phyloP scores from a whole-genome alignment of 1,284 basidiomycete species.

The Moesziomyces sp. region DNA sequence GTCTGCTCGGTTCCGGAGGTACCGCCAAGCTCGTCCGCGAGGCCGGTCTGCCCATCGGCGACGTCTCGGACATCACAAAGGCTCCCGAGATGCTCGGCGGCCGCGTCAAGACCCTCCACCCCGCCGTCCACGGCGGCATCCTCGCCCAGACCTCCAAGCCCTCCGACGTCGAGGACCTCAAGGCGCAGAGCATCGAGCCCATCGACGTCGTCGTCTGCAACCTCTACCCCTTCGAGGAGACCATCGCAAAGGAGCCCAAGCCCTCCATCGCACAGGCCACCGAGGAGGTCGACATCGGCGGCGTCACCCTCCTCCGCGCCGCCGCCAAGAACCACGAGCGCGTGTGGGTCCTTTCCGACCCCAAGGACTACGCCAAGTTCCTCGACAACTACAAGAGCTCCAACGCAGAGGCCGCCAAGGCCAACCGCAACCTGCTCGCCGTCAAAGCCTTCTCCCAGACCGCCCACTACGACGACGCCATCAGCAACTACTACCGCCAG shows the following conservation, averaged over 20 bases:
- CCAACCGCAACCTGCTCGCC: conserved; percentile 85
- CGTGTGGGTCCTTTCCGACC: conserved; percentile 83
- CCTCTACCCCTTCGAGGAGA: conserved; percentile 92
- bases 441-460: conserved; percentile 99
- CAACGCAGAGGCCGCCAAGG: conserved; percentile 71
- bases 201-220: conserved; percentile 79
- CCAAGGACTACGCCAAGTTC: conserved; percentile 89
- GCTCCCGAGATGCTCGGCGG: conserved; percentile 99
- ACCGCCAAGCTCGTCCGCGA: conserved; percentile 98
- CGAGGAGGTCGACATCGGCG: conserved; percentile 99
- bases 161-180: conserved; percentile 62
- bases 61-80: conserved; percentile 97
- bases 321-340: conserved; percentile 96
- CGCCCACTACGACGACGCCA: conserved; percentile 91
- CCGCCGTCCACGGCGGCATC: conserved; percentile 91
- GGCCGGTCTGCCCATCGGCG: conserved; percentile 88
- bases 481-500: conserved; percentile 94
- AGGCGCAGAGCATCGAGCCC: conserved; percentile 58
- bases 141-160: conserved; percentile 63
- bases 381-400: conserved; percentile 74
- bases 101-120: conserved; percentile 98
- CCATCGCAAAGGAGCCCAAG: conserved; percentile 82
- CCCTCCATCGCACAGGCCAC: conserved; percentile 92
- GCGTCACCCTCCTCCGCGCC: conserved; percentile 95
- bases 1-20: conserved; percentile 92